Percentiles rank a stretch among this genome's conserved stretches.
Evolutionary conservation across 129 eudicot genomes (phyloP).

Genomic region (Ambrosia trifida): DNA sequence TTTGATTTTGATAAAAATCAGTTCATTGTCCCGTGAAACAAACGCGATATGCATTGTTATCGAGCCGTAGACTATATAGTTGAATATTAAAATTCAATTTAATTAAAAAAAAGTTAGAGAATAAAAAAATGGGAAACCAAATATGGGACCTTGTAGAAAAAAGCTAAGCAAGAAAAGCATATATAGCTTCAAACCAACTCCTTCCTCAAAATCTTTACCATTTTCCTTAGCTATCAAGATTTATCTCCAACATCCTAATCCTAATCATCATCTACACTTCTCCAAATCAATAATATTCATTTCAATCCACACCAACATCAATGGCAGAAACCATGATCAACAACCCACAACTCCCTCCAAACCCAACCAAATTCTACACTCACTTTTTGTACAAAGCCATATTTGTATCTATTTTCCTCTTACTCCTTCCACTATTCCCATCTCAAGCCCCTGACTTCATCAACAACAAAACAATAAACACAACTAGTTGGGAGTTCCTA

Average conservation of each 20-base stretch:
- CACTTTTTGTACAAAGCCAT: conserved; percentile 69
- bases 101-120: not conserved
- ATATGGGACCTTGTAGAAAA: not conserved
- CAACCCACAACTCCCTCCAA: conserved; percentile 40
- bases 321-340: conserved; percentile 62
- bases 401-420: conserved; percentile 48
- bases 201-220: conserved; percentile 23
- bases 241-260: not conserved
- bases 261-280: conserved; percentile 29
- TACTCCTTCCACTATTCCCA: conserved; percentile 67
- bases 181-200: conserved; percentile 39
- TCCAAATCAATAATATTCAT: not conserved
- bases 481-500: conserved; percentile 82
- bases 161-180: conserved; percentile 23
- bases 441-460: conserved; percentile 72
- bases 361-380: conserved; percentile 59
- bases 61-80: no score
- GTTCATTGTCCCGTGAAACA: no score
- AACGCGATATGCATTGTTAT: no score
- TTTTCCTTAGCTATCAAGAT: conserved; percentile 18
- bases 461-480: conserved; percentile 41
- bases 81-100: no score
- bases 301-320: conserved; percentile 20
- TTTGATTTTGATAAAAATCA: no score
- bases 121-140: not conserved